Evolutionary conservation across 225 moss, liverwort and hornwort genomes (phyloP), one percentile per base, ranked within the genome.

Genomic region (Neckera pumila): DNA sequence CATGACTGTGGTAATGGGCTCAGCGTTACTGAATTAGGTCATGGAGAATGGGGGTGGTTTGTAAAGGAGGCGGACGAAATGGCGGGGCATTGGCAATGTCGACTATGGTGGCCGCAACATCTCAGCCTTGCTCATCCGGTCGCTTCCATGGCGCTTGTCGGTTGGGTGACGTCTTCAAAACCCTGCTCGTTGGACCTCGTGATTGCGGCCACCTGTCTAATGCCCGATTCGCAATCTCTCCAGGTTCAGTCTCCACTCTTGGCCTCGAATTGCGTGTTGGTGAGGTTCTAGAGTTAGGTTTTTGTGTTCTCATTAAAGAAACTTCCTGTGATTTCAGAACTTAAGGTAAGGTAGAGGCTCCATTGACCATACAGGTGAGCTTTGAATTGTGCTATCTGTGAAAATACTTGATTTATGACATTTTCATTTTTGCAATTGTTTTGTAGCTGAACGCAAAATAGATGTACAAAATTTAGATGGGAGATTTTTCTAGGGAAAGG

Each of bases 21-120:
- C 87, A 23, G 86, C 62, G 43, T 62, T 65, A 25, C 43, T 34
- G 43, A 53, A 42, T 40, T 88, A 80, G 67, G 86, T 84, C 74
- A 84, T 73, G 92, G 94, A 87, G 89, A 84, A 92, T 92, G 92
- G 89, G 76, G 36, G 26, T 57, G 3, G 49, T 36, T 26, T 23
- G 47, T 82, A 10, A 90, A 67, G 76, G 73, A 89, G 84, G 65
- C 45, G 85, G 79, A 74, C 67, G 83, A 71, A 45, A 94, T 94
- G 94, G 90, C 65, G 72, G 85, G 84, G 74, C 85, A 88, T 38
- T 93, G 92, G 95, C 92, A 92, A 77, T 94, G 95, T 82, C 95
- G 95, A 84, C 88, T 95, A 14, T 95, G 95, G 95, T 92, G 93
- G 93, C 95, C 95, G n/a, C 86, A 86, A 17, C 94, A 95, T 79